Percentiles rank a stretch among this genome's conserved stretches.
These are phyloP conservation scores for Ustilago esculenta DNA, from an alignment of 1,284 basidiomycete genomes.

Conservation along the genomic window DNA sequence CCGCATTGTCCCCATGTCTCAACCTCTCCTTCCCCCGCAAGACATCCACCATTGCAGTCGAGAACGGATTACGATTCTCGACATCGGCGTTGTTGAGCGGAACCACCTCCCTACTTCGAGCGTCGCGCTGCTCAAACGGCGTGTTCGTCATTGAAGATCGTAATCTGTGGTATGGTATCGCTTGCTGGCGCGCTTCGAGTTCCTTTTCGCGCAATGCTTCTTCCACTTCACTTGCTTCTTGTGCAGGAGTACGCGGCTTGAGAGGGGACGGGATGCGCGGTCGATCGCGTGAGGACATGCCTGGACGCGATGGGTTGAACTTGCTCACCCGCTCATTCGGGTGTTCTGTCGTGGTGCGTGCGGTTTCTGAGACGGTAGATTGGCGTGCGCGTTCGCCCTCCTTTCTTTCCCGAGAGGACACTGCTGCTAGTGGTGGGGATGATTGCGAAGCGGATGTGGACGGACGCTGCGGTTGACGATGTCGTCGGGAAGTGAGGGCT, in stretches of 20 bases:
- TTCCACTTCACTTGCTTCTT: slow-evolving; percentile 16
- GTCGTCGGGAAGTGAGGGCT: neutral
- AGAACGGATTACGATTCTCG: slow-evolving; percentile 32
- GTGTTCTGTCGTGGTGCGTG: neutral
- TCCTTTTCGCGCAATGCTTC: slow-evolving; percentile 2
- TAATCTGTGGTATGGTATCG: slow-evolving; percentile 18
- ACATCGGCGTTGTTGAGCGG: slow-evolving; percentile 1
- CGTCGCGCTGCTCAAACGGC: slow-evolving; percentile 7
- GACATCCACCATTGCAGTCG: neutral
- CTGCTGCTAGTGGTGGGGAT: neutral
- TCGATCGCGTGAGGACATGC: slow-evolving; percentile 40
- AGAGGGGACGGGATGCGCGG: slow-evolving; percentile 41
- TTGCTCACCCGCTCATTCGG: neutral
- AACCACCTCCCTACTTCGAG: neutral
- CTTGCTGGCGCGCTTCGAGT: slow-evolving; percentile 6
- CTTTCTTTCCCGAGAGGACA: too few relatives aligned
- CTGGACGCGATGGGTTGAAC: slow-evolving; percentile 21
- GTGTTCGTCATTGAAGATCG: slow-evolving; percentile 17
- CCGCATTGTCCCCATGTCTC: too few relatives aligned
- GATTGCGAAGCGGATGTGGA: slow-evolving; percentile 1
- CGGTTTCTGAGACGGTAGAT: slow-evolving; percentile 26
- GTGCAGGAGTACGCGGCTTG: slow-evolving; percentile 26
- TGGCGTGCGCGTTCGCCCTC: slow-evolving; percentile 17
- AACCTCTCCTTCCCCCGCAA: neutral
- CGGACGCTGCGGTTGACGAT: neutral